Evolutionary conservation across 495 filamentous ascomycete species (phyloP).

Genomic region (Xeromyces bisporus): DNA sequence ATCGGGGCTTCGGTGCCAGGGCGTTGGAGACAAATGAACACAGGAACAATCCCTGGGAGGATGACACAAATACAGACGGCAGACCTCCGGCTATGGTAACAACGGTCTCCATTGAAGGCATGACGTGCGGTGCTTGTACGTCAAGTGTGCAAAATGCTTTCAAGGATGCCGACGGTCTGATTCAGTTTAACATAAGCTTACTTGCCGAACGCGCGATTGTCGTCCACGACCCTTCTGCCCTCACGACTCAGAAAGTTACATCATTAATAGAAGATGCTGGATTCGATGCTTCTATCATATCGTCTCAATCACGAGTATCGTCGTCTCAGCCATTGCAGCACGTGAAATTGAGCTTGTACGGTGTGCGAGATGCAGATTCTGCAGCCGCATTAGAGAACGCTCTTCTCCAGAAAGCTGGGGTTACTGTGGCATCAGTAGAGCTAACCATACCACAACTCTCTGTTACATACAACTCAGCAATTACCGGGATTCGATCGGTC

Average conservation of each 20-base stretch:
- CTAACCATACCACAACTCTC: conserved; percentile 48
- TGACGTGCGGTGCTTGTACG: conserved; percentile 95
- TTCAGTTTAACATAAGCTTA: conserved; percentile 83
- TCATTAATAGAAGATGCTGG: conserved; percentile 56
- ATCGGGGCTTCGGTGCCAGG: conserved; percentile 80
- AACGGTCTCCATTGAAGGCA: conserved; percentile 74
- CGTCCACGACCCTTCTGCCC: conserved; percentile 54
- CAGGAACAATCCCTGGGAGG: conserved; percentile 5
- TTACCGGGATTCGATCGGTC: conserved; percentile 62
- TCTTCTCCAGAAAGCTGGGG: conserved; percentile 47
- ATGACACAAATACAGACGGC: conserved; percentile 23
- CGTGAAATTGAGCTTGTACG: conserved; percentile 69
- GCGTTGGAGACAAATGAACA: conserved; percentile 37
- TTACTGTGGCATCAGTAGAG: conserved; percentile 55
- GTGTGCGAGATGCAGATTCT: conserved; percentile 49
- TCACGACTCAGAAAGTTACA: conserved; percentile 54
- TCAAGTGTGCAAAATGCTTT: conserved; percentile 79
- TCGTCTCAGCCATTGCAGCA: conserved; percentile 23
- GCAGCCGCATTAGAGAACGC: conserved; percentile 55
- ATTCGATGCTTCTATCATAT: conserved; percentile 67
- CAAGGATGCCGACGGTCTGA: conserved; percentile 54
- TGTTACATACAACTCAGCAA: conserved; percentile 50
- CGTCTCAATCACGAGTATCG: conserved; percentile 22
- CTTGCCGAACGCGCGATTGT: conserved; percentile 84
- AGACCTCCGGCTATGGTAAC: conserved; percentile 40